A percentile compares a stretch with the other conserved stretches of the same genome.
These are phyloP conservation scores for Phytopythium chamaehyphon DNA, from an alignment of 352 stramenopile genomes.

Conservation along the genomic window DNA sequence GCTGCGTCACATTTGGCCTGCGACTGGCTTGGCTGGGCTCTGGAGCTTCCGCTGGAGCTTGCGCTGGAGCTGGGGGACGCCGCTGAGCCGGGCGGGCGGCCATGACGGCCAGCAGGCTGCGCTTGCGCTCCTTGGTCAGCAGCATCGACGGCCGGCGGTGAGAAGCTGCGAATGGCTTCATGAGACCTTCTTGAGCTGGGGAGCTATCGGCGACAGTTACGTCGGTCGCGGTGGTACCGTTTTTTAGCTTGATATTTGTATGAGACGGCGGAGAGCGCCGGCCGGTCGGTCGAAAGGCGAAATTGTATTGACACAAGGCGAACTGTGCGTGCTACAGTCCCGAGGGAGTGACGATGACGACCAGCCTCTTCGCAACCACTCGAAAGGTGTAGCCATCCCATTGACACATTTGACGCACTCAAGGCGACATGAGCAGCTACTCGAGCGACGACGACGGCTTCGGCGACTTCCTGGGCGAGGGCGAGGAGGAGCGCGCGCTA, in stretches of 20 bases:
- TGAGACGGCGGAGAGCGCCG: neutral
- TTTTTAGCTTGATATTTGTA: neutral
- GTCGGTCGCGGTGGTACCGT: neutral
- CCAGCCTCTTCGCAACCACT: too few relatives aligned
- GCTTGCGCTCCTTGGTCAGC: constrained; percentile 6
- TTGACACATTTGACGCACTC: neutral
- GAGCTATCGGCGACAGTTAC: neutral
- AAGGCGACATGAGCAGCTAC: neutral
- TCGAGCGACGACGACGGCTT: constrained; percentile 56
- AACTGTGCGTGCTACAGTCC: too few relatives aligned
- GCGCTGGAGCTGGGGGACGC: neutral
- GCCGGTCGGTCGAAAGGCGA: too few relatives aligned
- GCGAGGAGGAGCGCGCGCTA: constrained; percentile 42
- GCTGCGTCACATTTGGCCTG: constrained; percentile 3
- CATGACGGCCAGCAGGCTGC: neutral
- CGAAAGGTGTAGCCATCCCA: neutral
- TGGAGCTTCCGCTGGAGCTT: neutral
- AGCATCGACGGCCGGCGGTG: neutral
- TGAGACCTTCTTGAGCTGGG: too few relatives aligned
- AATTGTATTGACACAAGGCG: too few relatives aligned
- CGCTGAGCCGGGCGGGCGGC: neutral
- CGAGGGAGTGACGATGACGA: too few relatives aligned
- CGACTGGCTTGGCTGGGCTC: neutral
- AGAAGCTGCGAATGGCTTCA: too few relatives aligned
- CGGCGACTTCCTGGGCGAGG: constrained; percentile 53